These are phyloP conservation scores for Tardiomyces depauwii DNA, from an alignment of 1,139 yeast species.

Conservation along the genomic window DNA sequence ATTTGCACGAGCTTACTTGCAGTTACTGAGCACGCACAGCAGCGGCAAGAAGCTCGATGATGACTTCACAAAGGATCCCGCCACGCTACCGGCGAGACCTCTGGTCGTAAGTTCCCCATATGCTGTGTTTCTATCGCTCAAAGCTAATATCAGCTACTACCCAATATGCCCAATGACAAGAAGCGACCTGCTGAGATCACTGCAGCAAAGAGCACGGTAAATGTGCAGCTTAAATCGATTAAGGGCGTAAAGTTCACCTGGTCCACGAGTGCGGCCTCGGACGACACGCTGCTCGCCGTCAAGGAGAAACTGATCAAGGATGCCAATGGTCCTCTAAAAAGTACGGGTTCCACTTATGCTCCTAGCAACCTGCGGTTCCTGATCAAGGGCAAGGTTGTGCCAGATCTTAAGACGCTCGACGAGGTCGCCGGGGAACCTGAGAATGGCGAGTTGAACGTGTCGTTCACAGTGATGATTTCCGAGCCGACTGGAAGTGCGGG, in stretches of 20 bases:
- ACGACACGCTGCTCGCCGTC: constrained; percentile 15
- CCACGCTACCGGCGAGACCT: neutral
- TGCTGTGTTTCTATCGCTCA: neutral
- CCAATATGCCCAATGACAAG: neutral
- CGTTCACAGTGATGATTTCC: constrained; percentile 16
- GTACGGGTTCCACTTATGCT: constrained; percentile 7
- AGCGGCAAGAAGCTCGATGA: neutral
- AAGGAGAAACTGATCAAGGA: constrained; percentile 22
- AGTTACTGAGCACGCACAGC: neutral
- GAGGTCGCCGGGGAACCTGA: constrained; percentile 6
- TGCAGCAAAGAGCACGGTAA: constrained; percentile 5
- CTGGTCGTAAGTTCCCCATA: neutral
- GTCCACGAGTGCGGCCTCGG: constrained; percentile 11
- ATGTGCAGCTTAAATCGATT: constrained; percentile 18
- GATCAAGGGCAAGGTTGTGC: constrained; percentile 20
- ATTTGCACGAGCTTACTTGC: neutral
- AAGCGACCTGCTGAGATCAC: neutral
- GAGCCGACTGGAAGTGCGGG: constrained; percentile 4
- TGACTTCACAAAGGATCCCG: neutral
- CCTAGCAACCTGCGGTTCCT: constrained; percentile 16
- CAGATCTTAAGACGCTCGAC: constrained; percentile 15
- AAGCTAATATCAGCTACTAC: constrained; percentile 1
- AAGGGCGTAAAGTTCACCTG: constrained; percentile 21
- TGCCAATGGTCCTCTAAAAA: constrained; percentile 15
- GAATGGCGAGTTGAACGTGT: constrained; percentile 9